Conservation (phyloP, 2,329 filamentous ascomycete species). For the Venturia oleaginea region DNA sequence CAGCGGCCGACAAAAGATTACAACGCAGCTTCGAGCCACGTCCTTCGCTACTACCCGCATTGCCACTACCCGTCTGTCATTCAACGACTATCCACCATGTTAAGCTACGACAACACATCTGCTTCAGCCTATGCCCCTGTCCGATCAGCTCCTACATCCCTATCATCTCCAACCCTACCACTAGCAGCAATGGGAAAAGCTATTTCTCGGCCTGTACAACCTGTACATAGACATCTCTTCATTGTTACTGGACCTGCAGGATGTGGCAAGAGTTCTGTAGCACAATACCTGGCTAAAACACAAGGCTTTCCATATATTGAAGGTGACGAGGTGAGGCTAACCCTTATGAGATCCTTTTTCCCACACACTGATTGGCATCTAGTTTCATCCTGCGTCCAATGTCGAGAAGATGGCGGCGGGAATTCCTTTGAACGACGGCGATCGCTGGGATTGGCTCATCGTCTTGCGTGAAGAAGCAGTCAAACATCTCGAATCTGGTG, state of each 20-base stretch:
- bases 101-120: slow-evolving; percentile 17
- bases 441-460: slow-evolving; percentile 94
- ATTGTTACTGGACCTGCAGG: slow-evolving; percentile 45
- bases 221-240: slow-evolving; percentile 37
- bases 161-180: not conserved
- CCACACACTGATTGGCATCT: slow-evolving; percentile 13
- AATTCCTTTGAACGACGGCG: slow-evolving; percentile 77
- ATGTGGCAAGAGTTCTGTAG: slow-evolving; percentile 45
- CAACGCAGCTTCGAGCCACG: not conserved
- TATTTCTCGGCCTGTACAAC: slow-evolving; percentile 18
- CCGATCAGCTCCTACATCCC: slow-evolving; percentile 7
- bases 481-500: slow-evolving; percentile 25
- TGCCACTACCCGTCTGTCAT: not conserved
- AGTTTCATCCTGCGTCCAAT: slow-evolving; percentile 43
- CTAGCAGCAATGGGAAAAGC: not conserved
- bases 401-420: slow-evolving; percentile 80
- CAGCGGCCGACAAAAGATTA: not conserved
- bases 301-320: slow-evolving; percentile 41
- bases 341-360: not conserved
- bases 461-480: slow-evolving; percentile 38
- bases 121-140: slow-evolving; percentile 13
- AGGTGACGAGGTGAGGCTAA: slow-evolving; percentile 38
- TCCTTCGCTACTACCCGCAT: not conserved
- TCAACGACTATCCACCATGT: slow-evolving; percentile 12
- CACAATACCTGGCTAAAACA: slow-evolving; percentile 34